Percentiles rank a stretch among this genome's conserved stretches.
phyloP scores from a whole-genome alignment of 1,284 basidiomycete genomes.

The Exsudoporus floridanus region DNA sequence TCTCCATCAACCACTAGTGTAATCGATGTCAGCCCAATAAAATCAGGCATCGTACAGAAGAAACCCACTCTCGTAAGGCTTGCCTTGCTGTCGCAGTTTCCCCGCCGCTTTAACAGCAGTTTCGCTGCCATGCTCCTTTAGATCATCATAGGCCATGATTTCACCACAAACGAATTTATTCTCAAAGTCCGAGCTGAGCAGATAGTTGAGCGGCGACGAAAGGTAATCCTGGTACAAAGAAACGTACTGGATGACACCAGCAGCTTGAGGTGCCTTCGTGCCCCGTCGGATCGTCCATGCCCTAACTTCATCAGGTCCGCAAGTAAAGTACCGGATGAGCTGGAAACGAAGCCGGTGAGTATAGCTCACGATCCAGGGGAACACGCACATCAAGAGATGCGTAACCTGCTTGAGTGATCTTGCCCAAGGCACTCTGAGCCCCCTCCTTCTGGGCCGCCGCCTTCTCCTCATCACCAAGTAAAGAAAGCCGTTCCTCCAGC shows the following conservation, averaged over 20 bases:
- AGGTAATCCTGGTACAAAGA: not conserved
- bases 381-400: constrained; percentile 70
- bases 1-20: constrained; percentile 75
- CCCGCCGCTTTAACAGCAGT: constrained; percentile 91
- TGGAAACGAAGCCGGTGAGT: constrained; percentile 30
- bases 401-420: constrained; percentile 94
- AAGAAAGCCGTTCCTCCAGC: constrained; percentile 87
- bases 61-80: constrained; percentile 87
- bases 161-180: constrained; percentile 99
- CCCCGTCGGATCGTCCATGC: constrained; percentile 97
- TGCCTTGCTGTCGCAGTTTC: constrained; percentile 94
- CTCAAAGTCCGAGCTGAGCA: constrained; percentile 82
- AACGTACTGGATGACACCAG: constrained; percentile 95
- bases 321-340: constrained; percentile 96
- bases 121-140: constrained; percentile 92
- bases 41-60: constrained; percentile 3
- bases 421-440: constrained; percentile 73
- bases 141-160: constrained; percentile 91
- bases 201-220: constrained; percentile 13
- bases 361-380: not conserved
- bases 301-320: constrained; percentile 94
- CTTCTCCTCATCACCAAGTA: constrained; percentile 67
- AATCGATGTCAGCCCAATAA: constrained; percentile 4
- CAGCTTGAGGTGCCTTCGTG: constrained; percentile 94
- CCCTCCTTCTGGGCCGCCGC: constrained; percentile 78